Percentiles rank a stretch among this genome's conserved stretches.
phyloP scores from a whole-genome alignment of 148 eudicot species.

The Rheum nobile region DNA sequence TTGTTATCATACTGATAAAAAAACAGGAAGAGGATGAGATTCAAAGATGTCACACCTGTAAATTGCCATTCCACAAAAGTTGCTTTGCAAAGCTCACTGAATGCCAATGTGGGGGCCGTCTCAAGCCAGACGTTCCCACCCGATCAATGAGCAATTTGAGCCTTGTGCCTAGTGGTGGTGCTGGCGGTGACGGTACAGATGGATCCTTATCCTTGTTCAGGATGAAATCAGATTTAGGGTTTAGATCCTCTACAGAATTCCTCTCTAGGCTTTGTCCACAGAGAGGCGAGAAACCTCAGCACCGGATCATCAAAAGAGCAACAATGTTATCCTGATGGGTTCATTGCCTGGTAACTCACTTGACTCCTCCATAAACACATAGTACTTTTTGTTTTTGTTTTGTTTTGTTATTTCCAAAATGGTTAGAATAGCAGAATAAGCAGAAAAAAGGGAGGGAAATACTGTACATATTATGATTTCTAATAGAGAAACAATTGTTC shows the following conservation, averaged over 20 bases:
- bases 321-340: conserved; percentile 65
- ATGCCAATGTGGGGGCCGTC: conserved; percentile 58
- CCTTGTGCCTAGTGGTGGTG: conserved; percentile 5
- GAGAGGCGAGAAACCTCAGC: conserved; percentile 23
- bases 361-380: conserved; percentile 18
- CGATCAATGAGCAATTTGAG: conserved; percentile 11
- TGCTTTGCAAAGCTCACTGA: conserved; percentile 49
- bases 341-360: conserved; percentile 59
- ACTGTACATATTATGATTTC: conserved; percentile 2
- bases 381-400: neutral
- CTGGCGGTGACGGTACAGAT: conserved; percentile 7
- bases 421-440: neutral
- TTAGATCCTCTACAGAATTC: conserved; percentile 33
- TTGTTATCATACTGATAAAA: conserved; percentile 9
- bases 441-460: neutral
- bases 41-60: conserved; percentile 57
- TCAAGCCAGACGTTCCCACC: conserved; percentile 18
- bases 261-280: conserved; percentile 45
- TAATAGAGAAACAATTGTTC: neutral
- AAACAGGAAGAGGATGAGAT: conserved; percentile 53
- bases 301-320: conserved; percentile 18
- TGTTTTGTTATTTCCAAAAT: neutral
- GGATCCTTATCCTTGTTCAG: conserved; percentile 18
- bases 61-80: conserved; percentile 49
- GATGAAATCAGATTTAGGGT: conserved; percentile 34